A percentile compares a stretch with the other conserved stretches of the same genome.
phyloP scores from a whole-genome alignment of 371 early-diverging fungal genomes.

The Mortierella sp. region DNA sequence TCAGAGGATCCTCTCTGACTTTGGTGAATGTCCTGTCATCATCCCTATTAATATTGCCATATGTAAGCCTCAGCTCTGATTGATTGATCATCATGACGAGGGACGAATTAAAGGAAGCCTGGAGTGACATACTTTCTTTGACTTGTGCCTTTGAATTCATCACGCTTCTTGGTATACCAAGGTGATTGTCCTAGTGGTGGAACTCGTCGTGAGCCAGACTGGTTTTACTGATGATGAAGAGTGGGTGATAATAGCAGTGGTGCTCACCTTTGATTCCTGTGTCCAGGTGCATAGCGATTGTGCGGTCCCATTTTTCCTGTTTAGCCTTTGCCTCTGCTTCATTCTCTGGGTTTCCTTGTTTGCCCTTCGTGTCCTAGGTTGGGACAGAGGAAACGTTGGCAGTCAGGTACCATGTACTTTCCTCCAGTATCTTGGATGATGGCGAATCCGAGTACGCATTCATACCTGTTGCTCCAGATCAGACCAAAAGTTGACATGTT shows the following conservation, averaged over 20 bases:
- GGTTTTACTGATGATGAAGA: neutral
- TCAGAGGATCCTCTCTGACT: slow-evolving; percentile 38
- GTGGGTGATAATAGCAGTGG: neutral
- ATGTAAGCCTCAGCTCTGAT: neutral
- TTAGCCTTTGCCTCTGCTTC: slow-evolving; percentile 67
- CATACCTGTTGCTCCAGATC: slow-evolving; percentile 57
- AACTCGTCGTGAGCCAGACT: neutral
- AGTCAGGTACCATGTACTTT: no score
- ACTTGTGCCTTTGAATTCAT: slow-evolving; percentile 1
- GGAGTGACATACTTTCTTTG: slow-evolving; percentile 8
- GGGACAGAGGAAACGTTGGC: neutral
- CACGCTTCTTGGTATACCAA: slow-evolving; percentile 16
- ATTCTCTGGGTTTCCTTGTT: slow-evolving; percentile 61
- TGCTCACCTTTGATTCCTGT: slow-evolving; percentile 56
- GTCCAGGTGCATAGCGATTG: slow-evolving; percentile 75
- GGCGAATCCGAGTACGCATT: neutral
- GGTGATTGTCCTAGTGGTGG: slow-evolving; percentile 10
- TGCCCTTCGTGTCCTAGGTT: slow-evolving; percentile 22
- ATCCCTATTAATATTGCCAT: neutral
- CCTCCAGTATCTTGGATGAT: neutral
- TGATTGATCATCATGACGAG: neutral
- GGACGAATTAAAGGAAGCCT: neutral
- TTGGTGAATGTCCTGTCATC: slow-evolving; percentile 14
- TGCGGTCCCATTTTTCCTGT: slow-evolving; percentile 66
- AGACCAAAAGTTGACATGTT: slow-evolving; percentile 70